Base-by-base conservation (phyloP, 2,329 filamentous ascomycete species). In the Neofusicoccum ribis region DNA sequence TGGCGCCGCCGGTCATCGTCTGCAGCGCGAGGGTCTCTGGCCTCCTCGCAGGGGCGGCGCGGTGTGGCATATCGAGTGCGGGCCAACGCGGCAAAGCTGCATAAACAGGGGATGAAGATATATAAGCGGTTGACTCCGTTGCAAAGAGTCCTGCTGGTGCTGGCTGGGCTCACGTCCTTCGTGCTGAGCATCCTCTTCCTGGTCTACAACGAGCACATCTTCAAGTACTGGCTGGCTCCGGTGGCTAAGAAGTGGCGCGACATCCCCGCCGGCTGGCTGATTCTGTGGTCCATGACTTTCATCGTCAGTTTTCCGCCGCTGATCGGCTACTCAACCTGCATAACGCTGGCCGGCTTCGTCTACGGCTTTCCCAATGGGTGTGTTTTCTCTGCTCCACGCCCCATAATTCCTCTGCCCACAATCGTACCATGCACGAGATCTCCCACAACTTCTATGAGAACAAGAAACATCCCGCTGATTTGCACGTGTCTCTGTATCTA, bases 231-330 rank as follows among this genome's bases (percentile, higher is more conserved):
- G 63, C 82, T 98, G 63, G 86, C 84, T 12, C 92, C 93, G 6
- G 78, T 88, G 12, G 92, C 93, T 23, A 84, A 88, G 75, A 85
- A 86, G 69, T 97, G 93, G 93, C 87, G 92, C 72, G 84, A 87
- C 36, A 81, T 93, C 5, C 85, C 82, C 0, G 88, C 85, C 61
- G 94, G 92, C 49, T 91, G 88, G 82, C 77, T 88, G 67, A 85
- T 97, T 58, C 83, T 95, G 44, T 96, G 92, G 86, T 76, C 85
- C 37, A 81, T 91, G 70, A 89, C 91, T 41, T 92, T 93, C 75
- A 74, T 85, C 46, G 90, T 93, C 15, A 91, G 89, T 2, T 96
- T 97, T 76, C 93, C 93, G 20, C 93, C 93, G 2, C 78, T 96
- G 71, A 89, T 97, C 68, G 93, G 93, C 14, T 97, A 96, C 82